Evolutionary conservation across 768 basidiomycete species (phyloP).

Genomic region (Suillus plorans): DNA sequence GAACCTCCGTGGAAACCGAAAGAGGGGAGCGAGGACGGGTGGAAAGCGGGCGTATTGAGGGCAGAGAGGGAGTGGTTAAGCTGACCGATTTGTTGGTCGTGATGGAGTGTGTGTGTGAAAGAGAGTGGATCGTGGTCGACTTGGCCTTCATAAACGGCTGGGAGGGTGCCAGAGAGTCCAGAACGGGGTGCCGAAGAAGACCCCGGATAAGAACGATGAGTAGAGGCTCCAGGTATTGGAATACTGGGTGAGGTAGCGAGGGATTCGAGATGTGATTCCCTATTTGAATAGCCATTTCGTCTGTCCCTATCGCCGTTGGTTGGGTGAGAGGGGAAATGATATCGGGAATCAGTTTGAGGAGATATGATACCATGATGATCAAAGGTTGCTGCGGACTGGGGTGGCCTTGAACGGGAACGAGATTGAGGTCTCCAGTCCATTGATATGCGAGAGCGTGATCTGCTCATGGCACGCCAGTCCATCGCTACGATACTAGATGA

Average conservation of each 20-base stretch:
- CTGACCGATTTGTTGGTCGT: constrained; percentile 29
- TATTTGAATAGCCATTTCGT: constrained; percentile 20
- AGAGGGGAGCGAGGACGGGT: constrained; percentile 75
- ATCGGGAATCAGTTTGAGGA: constrained; percentile 40
- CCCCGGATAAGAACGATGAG: constrained; percentile 47
- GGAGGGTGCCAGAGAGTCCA: constrained; percentile 39
- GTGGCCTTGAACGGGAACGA: constrained; percentile 76
- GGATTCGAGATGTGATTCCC: constrained; percentile 17
- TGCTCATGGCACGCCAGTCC: constrained; percentile 93
- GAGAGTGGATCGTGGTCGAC: constrained; percentile 33
- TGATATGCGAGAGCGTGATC: constrained; percentile 85
- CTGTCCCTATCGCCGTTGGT: constrained; percentile 26
- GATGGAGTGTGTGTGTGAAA: constrained; percentile 37
- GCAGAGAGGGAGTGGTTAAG: constrained; percentile 40
- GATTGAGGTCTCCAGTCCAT: constrained; percentile 89
- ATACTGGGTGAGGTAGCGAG: constrained; percentile 29
- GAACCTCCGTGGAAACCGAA: constrained; percentile 63
- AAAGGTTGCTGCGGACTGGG: constrained; percentile 49
- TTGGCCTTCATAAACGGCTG: constrained; percentile 45
- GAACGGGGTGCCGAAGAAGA: constrained; percentile 39
- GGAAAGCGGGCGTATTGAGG: constrained; percentile 49
- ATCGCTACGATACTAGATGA: constrained; percentile 59
- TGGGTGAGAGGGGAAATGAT: constrained; percentile 40
- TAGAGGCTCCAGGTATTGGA: constrained; percentile 42
- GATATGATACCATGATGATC: constrained; percentile 43